Percentiles rank a stretch among this genome's conserved stretches.
phyloP scores from a whole-genome alignment of 225 moss, liverwort and hornwort species.

The Physcomitrellopsis africana region DNA sequence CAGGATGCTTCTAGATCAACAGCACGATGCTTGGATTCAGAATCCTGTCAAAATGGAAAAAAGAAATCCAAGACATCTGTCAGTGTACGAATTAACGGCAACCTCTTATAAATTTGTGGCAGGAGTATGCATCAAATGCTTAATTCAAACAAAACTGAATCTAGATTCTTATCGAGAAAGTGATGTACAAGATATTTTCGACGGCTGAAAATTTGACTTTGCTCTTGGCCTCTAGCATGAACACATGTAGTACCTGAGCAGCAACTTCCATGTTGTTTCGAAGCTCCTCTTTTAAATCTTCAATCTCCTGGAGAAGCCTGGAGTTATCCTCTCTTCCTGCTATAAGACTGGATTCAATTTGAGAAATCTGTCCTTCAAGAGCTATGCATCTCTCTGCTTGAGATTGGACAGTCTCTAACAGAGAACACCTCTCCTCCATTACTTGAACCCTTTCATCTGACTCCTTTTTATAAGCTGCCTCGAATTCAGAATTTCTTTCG shows the following conservation, averaged over 20 bases:
- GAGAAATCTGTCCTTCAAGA: constrained; percentile 46
- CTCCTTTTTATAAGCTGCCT: constrained; percentile 29
- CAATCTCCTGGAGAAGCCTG: constrained; percentile 43
- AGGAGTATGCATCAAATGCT: background rate
- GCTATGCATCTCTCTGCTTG: constrained; percentile 33
- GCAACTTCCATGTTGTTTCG: constrained; percentile 29
- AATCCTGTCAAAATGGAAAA: constrained; percentile 23
- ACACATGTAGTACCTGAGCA: constrained; percentile 28
- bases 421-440: constrained; percentile 39
- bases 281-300: constrained; percentile 37
- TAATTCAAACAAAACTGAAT: background rate
- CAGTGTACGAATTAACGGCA: background rate
- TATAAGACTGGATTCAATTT: constrained; percentile 33
- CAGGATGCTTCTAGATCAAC: constrained; percentile 41
- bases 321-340: constrained; percentile 38
- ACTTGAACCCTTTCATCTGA: constrained; percentile 37
- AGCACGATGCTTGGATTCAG: constrained; percentile 33
- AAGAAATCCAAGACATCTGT: background rate
- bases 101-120: background rate
- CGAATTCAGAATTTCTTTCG: constrained; percentile 32
- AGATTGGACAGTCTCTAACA: constrained; percentile 28
- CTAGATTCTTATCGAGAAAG: background rate
- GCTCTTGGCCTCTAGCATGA: background rate
- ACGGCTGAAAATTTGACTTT: background rate
- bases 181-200: background rate